Percentiles rank a stretch among this genome's conserved stretches.
phyloP scores from a whole-genome alignment of 257 asterid genomes.

The Solanum tarijense region DNA sequence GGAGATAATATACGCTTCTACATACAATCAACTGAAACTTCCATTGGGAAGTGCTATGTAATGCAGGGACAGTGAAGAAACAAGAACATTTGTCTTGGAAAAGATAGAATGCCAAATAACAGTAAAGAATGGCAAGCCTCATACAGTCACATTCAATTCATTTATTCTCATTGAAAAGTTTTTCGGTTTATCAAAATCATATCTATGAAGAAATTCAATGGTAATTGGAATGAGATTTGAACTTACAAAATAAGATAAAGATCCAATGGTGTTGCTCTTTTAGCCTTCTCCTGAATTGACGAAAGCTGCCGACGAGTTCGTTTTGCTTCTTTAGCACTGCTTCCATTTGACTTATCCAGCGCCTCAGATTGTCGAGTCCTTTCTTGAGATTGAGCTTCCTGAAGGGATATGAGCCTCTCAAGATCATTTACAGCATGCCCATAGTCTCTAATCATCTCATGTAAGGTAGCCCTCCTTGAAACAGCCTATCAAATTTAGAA shows the following conservation, averaged over 20 bases:
- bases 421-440: constrained; percentile 65
- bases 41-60: not conserved
- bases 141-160: not conserved
- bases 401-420: constrained; percentile 55
- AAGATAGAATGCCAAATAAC: not conserved
- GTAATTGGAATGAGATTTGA: not conserved
- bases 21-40: not conserved
- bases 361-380: constrained; percentile 21
- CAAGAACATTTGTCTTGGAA: not conserved
- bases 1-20: not conserved
- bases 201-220: not conserved
- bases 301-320: constrained; percentile 57
- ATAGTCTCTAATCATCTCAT: constrained; percentile 86
- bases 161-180: not conserved
- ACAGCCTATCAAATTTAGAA: constrained; percentile 44
- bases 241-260: constrained; percentile 82
- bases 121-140: not conserved
- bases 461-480: constrained; percentile 86
- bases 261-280: constrained; percentile 48
- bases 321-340: constrained; percentile 50
- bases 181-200: not conserved
- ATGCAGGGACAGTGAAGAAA: not conserved
- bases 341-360: constrained; percentile 37
- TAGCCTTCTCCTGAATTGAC: constrained; percentile 56
- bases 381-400: constrained; percentile 43